phyloP scores from a whole-genome alignment of 177 flowering plant species.

The Telopea speciosissima region DNA sequence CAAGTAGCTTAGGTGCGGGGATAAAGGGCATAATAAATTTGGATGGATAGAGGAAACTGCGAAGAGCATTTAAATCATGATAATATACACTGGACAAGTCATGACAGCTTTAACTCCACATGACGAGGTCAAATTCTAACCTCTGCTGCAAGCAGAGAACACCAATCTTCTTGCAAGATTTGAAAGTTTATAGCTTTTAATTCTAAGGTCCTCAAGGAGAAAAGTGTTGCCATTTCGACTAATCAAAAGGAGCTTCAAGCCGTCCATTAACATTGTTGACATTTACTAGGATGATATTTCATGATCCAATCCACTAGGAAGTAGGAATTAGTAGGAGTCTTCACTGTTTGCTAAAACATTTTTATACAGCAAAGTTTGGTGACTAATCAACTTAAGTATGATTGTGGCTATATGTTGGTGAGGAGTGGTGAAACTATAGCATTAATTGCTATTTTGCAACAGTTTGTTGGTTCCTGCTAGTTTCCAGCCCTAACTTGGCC shows the following conservation, averaged over 20 bases:
- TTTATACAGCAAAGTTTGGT: background rate
- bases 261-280: background rate
- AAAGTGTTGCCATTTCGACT: too few species aligned
- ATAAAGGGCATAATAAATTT: background rate
- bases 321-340: background rate
- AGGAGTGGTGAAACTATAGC: too few species aligned
- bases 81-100: too few species aligned
- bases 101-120: too few species aligned
- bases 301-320: background rate
- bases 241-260: background rate
- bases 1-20: background rate
- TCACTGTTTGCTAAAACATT: background rate
- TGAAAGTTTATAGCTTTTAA: background rate
- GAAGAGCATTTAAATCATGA: too few species aligned
- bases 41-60: background rate
- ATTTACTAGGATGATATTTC: background rate
- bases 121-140: too few species aligned
- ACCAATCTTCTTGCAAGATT: too few species aligned
- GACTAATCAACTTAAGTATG: background rate
- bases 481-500: too few species aligned
- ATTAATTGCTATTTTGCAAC: too few species aligned
- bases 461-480: too few species aligned
- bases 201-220: background rate
- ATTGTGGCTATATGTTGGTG: too few species aligned
- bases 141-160: too few species aligned